A percentile compares a stretch with the other conserved stretches of the same genome.
Evolutionary conservation across 164 flowering plant genomes (phyloP).

Genomic region (Santalum album): DNA sequence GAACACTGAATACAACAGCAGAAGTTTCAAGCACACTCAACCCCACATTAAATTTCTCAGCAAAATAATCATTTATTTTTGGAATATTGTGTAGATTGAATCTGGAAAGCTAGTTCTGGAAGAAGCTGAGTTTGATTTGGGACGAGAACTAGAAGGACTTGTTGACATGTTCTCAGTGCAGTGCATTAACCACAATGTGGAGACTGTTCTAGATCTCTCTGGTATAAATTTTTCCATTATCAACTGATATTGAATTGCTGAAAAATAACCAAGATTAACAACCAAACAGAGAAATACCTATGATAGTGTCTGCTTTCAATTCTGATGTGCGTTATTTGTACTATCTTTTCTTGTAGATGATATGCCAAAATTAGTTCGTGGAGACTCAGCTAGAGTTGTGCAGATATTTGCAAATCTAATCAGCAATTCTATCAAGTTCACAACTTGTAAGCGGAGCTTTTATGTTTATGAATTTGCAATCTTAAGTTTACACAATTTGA

Average conservation of each 20-base stretch:
- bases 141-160: constrained; percentile 92
- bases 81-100: constrained; percentile 52
- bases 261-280: too few species aligned
- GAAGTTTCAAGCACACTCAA: too few species aligned
- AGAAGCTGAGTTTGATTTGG: constrained; percentile 89
- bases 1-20: too few species aligned
- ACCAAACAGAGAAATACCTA: too few species aligned
- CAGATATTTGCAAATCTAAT: constrained; percentile 92
- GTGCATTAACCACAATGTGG: constrained; percentile 83
- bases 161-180: constrained; percentile 96
- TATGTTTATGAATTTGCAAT: background rate
- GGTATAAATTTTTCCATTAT: constrained; percentile 35
- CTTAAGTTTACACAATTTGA: background rate
- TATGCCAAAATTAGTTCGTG: constrained; percentile 73
- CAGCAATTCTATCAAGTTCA: constrained; percentile 95
- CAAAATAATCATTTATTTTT: constrained; percentile 3
- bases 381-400: constrained; percentile 93
- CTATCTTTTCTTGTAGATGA: constrained; percentile 51
- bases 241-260: constrained; percentile 1
- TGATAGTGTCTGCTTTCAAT: too few species aligned
- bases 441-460: constrained; percentile 55
- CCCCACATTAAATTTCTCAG: too few species aligned
- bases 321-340: background rate
- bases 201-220: constrained; percentile 75
- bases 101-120: constrained; percentile 90